Conservation (phyloP, 345 rosid genomes). For the Nephelium lappaceum region DNA sequence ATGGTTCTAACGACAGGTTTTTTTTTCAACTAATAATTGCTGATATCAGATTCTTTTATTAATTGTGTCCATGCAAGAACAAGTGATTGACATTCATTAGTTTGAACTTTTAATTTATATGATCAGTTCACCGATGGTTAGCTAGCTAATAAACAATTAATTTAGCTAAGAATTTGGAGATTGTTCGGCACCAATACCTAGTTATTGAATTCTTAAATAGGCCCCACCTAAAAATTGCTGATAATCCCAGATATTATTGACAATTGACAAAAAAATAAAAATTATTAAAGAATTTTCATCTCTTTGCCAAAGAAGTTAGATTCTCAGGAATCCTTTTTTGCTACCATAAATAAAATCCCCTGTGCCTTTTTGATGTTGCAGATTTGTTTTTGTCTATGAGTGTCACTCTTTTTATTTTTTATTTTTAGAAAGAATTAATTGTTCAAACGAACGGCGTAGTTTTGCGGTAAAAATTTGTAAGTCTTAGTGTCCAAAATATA, state of each 20-base stretch:
- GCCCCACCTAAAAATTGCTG: neutral
- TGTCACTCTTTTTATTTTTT: neutral
- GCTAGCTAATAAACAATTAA: neutral
- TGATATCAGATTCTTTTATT: neutral
- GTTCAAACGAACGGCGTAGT: neutral
- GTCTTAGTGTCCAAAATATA: too few relatives aligned
- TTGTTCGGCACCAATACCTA: neutral
- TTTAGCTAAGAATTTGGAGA: neutral
- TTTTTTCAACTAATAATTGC: neutral
- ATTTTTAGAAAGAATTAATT: too few relatives aligned
- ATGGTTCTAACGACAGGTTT: neutral
- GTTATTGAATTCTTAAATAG: neutral
- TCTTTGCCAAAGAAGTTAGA: too few relatives aligned
- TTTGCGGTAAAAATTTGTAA: too few relatives aligned
- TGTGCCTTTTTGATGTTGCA: too few relatives aligned
- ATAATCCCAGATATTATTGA: neutral
- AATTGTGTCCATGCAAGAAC: neutral
- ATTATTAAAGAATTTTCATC: too few relatives aligned
- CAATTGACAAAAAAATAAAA: too few relatives aligned
- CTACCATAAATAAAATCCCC: too few relatives aligned
- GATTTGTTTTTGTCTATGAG: too few relatives aligned
- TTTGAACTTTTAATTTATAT: too few relatives aligned
- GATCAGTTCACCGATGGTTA: neutral
- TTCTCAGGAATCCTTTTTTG: too few relatives aligned
- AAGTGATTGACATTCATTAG: neutral